Percentiles rank a stretch among this genome's conserved stretches.
Conservation (phyloP, 495 filamentous ascomycete species). For the Penicillium desertorum region DNA sequence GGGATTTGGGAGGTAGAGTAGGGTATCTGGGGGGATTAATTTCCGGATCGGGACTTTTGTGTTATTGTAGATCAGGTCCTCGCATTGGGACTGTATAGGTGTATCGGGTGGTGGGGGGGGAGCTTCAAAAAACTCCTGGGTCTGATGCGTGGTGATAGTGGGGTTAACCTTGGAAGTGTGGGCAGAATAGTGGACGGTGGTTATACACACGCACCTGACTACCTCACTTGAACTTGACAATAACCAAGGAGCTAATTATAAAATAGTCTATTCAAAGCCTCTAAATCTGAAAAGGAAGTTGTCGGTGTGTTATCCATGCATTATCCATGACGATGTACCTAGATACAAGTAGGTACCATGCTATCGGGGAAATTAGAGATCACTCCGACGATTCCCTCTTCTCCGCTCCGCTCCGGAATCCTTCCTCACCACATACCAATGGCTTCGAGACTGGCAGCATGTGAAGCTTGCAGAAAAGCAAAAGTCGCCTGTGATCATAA, state of each 20-base stretch:
- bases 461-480: conserved; percentile 43
- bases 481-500: conserved; percentile 46
- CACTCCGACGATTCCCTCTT: conserved; percentile 7
- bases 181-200: background rate
- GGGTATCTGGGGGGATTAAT: background rate
- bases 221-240: background rate
- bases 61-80: conserved; percentile 3
- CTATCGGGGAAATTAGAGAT: background rate
- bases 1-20: background rate
- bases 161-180: background rate
- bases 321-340: background rate
- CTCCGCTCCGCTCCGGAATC: conserved; percentile 18
- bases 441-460: conserved; percentile 34
- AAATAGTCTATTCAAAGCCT: background rate
- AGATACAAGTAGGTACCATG: background rate
- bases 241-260: background rate
- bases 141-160: conserved; percentile 6
- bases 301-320: background rate
- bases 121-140: conserved; percentile 22
- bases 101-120: conserved; percentile 19
- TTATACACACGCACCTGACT: conserved; percentile 9
- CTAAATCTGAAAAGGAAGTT: background rate
- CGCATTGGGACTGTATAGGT: conserved; percentile 17
- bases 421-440: conserved; percentile 17
- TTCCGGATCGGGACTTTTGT: background rate